Percentiles rank a stretch among this genome's conserved stretches.
Evolutionary conservation across 2,329 filamentous ascomycete genomes (phyloP).

Genomic region (Elsinoe perseae): DNA sequence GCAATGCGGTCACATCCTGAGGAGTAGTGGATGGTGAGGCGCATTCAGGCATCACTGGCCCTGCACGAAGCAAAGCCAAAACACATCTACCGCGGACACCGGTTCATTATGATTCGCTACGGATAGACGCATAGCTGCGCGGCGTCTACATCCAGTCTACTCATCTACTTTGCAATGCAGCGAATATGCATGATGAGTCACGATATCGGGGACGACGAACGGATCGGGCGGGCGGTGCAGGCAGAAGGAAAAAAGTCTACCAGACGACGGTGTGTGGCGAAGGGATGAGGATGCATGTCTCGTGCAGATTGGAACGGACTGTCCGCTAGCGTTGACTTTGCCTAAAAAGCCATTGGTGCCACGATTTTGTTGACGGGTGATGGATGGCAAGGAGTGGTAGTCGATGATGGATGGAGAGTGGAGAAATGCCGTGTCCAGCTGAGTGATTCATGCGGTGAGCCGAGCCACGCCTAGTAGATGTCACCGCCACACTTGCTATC

Average conservation of each 20-base stretch:
- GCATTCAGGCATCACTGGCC: conserved; percentile 6
- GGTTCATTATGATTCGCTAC: neutral
- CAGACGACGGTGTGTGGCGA: conserved; percentile 16
- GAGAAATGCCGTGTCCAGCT: neutral
- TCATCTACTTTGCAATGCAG: neutral
- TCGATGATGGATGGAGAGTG: neutral
- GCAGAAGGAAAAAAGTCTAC: neutral
- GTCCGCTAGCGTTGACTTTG: conserved; percentile 18
- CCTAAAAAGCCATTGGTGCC: conserved; percentile 23
- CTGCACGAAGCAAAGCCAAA: neutral
- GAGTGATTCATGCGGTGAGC: neutral
- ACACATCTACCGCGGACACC: neutral
- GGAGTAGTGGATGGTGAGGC: neutral
- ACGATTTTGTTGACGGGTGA: conserved; percentile 22
- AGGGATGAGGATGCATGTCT: neutral
- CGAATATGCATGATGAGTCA: conserved; percentile 10
- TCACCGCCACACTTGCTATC: neutral
- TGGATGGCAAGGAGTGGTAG: neutral
- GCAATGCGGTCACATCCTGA: neutral
- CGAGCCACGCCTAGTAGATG: neutral
- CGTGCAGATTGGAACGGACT: conserved; percentile 13
- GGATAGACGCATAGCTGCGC: neutral
- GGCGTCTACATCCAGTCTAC: neutral
- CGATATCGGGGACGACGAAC: conserved; percentile 12
- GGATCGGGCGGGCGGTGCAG: conserved; percentile 14